phyloP scores from a whole-genome alignment of 2,329 filamentous ascomycete species.

The Aspergillus piperis region DNA sequence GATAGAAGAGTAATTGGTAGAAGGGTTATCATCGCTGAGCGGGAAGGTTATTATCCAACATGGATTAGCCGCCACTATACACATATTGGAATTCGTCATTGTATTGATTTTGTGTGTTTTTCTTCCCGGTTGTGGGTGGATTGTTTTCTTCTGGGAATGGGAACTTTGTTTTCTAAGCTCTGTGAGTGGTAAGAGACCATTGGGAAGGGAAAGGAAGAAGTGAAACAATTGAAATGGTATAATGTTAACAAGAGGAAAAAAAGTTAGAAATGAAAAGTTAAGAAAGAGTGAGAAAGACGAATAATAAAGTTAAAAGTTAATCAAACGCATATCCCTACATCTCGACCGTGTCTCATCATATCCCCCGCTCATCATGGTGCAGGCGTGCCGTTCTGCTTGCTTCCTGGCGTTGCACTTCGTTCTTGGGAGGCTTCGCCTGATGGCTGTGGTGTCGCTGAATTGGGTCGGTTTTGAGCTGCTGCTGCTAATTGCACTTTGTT shows the following conservation, averaged over 20 bases:
- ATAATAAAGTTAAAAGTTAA: constrained; percentile 6
- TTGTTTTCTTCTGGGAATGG: neutral
- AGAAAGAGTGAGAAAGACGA: constrained; percentile 20
- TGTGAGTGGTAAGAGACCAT: no score
- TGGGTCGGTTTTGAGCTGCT: constrained; percentile 29
- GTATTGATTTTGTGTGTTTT: no score
- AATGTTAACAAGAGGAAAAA: neutral
- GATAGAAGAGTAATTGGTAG: no score
- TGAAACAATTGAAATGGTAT: neutral
- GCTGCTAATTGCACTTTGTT: constrained; percentile 40
- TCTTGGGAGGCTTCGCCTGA: constrained; percentile 35
- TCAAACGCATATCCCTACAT: constrained; percentile 8
- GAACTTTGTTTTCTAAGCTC: neutral
- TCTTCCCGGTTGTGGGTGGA: no score
- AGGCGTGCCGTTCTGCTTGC: constrained; percentile 35
- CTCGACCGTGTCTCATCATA: constrained; percentile 1
- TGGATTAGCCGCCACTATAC: no score
- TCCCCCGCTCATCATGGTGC: constrained; percentile 24
- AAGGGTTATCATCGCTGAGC: no score
- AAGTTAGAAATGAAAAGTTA: constrained; percentile 12
- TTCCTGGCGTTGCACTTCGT: constrained; percentile 37
- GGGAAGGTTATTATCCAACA: no score
- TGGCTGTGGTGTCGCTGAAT: constrained; percentile 38
- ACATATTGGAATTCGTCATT: no score
- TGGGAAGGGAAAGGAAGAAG: no score